Evolutionary conservation across 768 basidiomycete genomes (phyloP).

Genomic region (Chiua virens): DNA sequence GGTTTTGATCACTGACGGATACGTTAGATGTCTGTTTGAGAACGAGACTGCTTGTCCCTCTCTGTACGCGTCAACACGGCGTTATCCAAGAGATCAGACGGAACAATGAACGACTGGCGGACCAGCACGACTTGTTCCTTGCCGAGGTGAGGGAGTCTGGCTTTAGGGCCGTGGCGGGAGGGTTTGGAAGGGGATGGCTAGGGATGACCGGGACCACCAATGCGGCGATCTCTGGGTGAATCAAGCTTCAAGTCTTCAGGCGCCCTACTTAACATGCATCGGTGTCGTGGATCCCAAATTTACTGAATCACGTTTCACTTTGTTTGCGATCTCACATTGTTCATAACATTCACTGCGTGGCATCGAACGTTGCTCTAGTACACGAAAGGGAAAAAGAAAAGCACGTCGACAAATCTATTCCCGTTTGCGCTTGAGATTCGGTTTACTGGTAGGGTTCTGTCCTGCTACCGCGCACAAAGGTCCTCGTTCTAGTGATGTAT

Average conservation of each 20-base stretch:
- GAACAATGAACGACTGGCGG: slow-evolving; percentile 81
- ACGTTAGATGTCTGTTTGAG: slow-evolving; percentile 74
- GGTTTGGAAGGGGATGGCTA: slow-evolving; percentile 68
- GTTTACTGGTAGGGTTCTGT: slow-evolving; percentile 30
- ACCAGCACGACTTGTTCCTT: slow-evolving; percentile 82
- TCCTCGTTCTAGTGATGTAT: slow-evolving; percentile 60
- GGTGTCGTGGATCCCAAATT: not conserved
- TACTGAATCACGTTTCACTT: not conserved
- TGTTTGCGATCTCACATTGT: not conserved
- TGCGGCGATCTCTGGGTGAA: slow-evolving; percentile 1
- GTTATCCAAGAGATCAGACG: slow-evolving; percentile 87
- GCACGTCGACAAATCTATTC: slow-evolving; percentile 11
- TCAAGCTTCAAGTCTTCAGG: too few species aligned
- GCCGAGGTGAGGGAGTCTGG: slow-evolving; percentile 71
- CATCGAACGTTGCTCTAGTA: slow-evolving; percentile 19
- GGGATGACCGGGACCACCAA: slow-evolving; percentile 10
- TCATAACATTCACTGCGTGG: not conserved
- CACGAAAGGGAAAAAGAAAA: not conserved
- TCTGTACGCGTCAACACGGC: slow-evolving; percentile 60
- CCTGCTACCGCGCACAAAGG: slow-evolving; percentile 46
- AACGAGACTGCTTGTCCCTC: slow-evolving; percentile 80
- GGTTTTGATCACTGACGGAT: too few species aligned
- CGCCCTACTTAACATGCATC: too few species aligned
- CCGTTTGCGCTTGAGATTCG: slow-evolving; percentile 55
- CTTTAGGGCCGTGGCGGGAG: slow-evolving; percentile 68